Conservation (phyloP, 1,284 basidiomycete genomes). For the Lentinula novae-zelandiae region DNA sequence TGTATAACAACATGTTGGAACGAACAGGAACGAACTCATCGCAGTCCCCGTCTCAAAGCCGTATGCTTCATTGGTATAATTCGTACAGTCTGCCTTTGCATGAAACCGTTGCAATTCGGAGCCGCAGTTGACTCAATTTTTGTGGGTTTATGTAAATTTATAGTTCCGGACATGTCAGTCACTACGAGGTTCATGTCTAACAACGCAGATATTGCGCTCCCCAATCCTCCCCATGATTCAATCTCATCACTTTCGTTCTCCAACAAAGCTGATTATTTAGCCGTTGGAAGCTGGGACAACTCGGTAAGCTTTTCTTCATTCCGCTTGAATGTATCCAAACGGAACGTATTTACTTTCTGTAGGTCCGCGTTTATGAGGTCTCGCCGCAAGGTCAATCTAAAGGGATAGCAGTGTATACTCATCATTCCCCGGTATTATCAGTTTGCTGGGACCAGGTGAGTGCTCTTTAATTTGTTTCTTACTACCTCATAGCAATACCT, state of each 20-base stretch:
- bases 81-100: too few species aligned
- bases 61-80: not conserved
- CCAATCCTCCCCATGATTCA: constrained; percentile 56
- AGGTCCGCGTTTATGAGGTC: constrained; percentile 59
- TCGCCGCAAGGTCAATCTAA: constrained; percentile 52
- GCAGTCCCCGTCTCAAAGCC: not conserved
- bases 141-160: not conserved
- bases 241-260: constrained; percentile 53
- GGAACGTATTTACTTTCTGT: not conserved
- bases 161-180: not conserved
- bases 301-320: constrained; percentile 32
- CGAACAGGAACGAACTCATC: too few species aligned
- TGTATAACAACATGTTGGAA: too few species aligned
- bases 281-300: constrained; percentile 62
- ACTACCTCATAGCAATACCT: not conserved
- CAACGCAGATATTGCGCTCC: constrained; percentile 49
- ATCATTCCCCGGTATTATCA: constrained; percentile 78
- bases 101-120: not conserved
- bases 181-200: not conserved
- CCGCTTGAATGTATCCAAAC: not conserved
- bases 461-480: not conserved
- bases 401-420: constrained; percentile 75
- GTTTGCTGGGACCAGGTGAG: constrained; percentile 74
- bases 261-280: constrained; percentile 46
- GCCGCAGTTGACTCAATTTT: not conserved